Percentiles rank a stretch among this genome's conserved stretches.
Conservation (phyloP, 2,329 filamentous ascomycete species). For the Diplodia sapinea region DNA sequence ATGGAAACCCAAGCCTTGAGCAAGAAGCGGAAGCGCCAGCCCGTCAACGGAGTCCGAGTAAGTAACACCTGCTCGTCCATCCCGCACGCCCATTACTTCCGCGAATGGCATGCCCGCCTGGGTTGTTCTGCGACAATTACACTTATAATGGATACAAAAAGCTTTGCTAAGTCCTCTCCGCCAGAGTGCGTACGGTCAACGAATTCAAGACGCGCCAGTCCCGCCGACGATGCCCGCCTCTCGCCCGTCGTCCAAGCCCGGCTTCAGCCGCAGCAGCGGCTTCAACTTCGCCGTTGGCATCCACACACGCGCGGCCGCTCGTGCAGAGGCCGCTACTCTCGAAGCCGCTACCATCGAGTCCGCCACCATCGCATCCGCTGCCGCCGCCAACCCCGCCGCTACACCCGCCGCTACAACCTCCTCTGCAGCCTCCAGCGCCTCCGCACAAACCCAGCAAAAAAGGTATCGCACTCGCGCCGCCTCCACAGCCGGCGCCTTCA, state of each 20-base stretch:
- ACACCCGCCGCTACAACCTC: no score
- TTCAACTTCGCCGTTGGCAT: background rate
- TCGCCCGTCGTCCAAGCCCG: no score
- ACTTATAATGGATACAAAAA: background rate
- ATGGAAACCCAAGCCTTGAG: background rate
- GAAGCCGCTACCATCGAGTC: no score
- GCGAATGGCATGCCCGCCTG: background rate
- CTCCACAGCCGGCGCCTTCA: no score
- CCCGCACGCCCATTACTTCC: background rate
- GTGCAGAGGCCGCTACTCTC: background rate
- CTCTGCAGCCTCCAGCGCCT: background rate
- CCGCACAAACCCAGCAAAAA: background rate
- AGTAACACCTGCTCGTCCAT: background rate
- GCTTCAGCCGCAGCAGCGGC: no score
- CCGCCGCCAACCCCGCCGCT: no score
- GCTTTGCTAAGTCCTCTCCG: background rate
- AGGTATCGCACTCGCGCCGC: background rate
- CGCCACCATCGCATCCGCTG: no score
- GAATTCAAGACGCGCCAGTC: background rate
- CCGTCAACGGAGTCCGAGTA: background rate
- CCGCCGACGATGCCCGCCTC: background rate
- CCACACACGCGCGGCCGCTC: background rate
- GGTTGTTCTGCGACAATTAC: background rate
- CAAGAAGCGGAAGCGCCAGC: background rate
- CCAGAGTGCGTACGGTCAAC: constrained; percentile 2